These are phyloP conservation scores for Madurella fahalii DNA, from an alignment of 2,329 filamentous ascomycete species.

Conservation along the genomic window DNA sequence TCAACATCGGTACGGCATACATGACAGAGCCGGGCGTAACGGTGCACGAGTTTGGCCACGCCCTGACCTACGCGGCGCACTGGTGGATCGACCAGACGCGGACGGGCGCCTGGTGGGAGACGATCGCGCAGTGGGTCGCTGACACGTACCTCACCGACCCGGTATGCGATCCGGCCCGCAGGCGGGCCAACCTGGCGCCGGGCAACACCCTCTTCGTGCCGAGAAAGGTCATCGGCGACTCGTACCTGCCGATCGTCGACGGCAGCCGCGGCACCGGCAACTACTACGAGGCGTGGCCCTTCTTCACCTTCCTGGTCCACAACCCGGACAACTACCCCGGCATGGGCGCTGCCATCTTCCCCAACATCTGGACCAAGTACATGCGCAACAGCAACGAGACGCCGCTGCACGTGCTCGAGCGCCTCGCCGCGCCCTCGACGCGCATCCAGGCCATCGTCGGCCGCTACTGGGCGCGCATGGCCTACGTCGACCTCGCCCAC, in stretches of 20 bases:
- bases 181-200: slow-evolving; percentile 32
- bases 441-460: slow-evolving; percentile 41
- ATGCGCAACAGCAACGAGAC: slow-evolving; percentile 44
- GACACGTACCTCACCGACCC: slow-evolving; percentile 45
- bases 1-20: slow-evolving; percentile 41
- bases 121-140: slow-evolving; percentile 47
- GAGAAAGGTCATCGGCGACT: slow-evolving; percentile 43
- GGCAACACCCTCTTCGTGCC: slow-evolving; percentile 40
- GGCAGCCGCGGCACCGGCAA: slow-evolving; percentile 40
- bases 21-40: slow-evolving; percentile 38
- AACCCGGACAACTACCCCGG: slow-evolving; percentile 43
- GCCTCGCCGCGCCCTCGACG: slow-evolving; percentile 33
- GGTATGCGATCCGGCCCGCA: slow-evolving; percentile 39
- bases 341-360: slow-evolving; percentile 40
- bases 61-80: slow-evolving; percentile 42
- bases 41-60: slow-evolving; percentile 49
- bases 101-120: slow-evolving; percentile 50
- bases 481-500: slow-evolving; percentile 48
- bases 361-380: slow-evolving; percentile 41
- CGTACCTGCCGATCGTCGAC: slow-evolving; percentile 47
- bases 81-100: slow-evolving; percentile 42
- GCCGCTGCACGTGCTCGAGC: slow-evolving; percentile 43
- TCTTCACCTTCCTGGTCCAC: slow-evolving; percentile 45
- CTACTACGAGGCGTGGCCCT: slow-evolving; percentile 51
- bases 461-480: slow-evolving; percentile 51